Conservation (phyloP, 2,329 filamentous ascomycete species). For the Phialophora verrucosa region DNA sequence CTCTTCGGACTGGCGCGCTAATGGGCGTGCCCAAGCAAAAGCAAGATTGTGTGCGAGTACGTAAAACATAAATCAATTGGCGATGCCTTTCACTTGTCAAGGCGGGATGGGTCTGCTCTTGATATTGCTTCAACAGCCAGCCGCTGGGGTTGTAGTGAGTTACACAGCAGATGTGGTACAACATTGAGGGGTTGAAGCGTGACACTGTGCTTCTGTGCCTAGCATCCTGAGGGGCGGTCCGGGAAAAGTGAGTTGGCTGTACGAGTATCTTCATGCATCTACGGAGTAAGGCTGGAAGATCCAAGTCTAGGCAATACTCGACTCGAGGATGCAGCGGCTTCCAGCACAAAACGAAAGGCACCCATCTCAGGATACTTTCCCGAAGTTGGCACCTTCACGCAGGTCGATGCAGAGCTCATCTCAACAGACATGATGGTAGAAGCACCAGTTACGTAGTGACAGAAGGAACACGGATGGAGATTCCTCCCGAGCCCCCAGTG, state of each 20-base stretch:
- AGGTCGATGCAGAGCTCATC: background rate
- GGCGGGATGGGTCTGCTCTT: background rate
- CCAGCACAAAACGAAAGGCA: background rate
- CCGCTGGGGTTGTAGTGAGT: background rate
- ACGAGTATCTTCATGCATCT: too few species aligned
- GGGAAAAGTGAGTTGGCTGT: background rate
- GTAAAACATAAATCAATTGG: background rate
- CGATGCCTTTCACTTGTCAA: background rate
- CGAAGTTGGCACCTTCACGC: background rate
- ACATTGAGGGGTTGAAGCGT: background rate
- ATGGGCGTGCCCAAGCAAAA: background rate
- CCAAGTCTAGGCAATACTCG: background rate
- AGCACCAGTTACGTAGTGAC: too few species aligned
- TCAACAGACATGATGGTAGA: background rate
- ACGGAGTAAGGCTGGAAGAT: background rate
- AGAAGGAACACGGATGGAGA: background rate
- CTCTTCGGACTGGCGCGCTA: background rate
- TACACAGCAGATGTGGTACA: background rate
- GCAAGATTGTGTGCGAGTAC: background rate
- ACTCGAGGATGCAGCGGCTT: background rate
- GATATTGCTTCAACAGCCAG: background rate
- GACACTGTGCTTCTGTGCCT: background rate
- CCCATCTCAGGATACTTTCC: background rate
- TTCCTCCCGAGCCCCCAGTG: background rate
- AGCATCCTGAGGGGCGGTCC: background rate